Conservation (phyloP, 139 green algal species). For the Chlamydomonas incerta region DNA sequence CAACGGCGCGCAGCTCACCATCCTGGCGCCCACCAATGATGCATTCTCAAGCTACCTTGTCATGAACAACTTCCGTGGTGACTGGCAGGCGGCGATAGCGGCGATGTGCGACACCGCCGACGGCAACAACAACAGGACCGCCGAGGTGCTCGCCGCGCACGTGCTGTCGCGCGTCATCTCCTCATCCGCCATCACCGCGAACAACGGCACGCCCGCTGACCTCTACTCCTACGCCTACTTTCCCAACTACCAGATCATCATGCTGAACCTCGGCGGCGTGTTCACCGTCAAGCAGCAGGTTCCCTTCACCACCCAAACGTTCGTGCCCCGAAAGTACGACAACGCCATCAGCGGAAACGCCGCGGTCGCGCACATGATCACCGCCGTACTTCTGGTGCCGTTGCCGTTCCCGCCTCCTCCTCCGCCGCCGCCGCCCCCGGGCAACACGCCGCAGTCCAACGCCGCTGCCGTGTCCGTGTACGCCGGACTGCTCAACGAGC, state of each 20-base stretch:
- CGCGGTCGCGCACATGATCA: conserved; percentile 5
- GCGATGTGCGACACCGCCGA: background rate
- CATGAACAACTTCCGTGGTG: no score
- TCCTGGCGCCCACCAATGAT: conserved; percentile 1
- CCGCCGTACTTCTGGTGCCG: background rate
- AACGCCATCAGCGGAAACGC: no score
- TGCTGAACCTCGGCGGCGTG: no score
- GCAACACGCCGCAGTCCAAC: background rate
- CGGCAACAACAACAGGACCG: background rate
- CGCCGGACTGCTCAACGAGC: background rate
- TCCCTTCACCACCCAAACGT: background rate
- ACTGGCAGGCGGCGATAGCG: background rate
- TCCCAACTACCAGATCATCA: no score
- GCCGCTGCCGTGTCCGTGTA: background rate
- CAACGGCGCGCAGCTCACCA: background rate
- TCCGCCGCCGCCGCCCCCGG: conserved; percentile 6
- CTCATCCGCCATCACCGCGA: no score
- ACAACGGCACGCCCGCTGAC: no score
- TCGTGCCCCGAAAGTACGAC: no score
- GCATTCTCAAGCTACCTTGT: background rate
- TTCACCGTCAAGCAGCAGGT: no score
- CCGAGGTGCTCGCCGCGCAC: background rate
- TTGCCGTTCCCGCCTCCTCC: background rate
- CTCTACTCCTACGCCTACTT: background rate
- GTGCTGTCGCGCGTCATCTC: background rate